phyloP scores from a whole-genome alignment of 129 eudicot genomes.

The Lactuca sativa region DNA sequence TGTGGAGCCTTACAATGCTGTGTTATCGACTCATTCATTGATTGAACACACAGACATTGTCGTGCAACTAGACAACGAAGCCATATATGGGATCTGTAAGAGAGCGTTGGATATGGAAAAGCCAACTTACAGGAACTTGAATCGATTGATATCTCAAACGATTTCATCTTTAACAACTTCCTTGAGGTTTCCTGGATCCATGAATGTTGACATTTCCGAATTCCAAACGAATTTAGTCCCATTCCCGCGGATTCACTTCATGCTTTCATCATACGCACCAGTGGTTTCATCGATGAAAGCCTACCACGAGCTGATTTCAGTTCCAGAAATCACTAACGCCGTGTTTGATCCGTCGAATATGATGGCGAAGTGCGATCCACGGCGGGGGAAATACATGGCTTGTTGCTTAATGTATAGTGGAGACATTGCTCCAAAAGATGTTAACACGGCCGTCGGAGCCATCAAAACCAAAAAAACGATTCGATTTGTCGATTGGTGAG shows the following conservation, averaged over 20 bases:
- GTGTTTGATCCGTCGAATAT: slow-evolving; percentile 74
- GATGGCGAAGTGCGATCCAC: slow-evolving; percentile 82
- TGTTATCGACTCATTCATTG: slow-evolving; percentile 59
- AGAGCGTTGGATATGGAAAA: slow-evolving; percentile 53
- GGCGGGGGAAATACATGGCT: slow-evolving; percentile 76
- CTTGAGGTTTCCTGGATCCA: slow-evolving; percentile 70
- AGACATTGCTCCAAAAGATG: slow-evolving; percentile 77
- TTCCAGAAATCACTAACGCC: slow-evolving; percentile 69
- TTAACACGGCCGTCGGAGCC: slow-evolving; percentile 58
- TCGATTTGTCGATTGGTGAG: slow-evolving; percentile 81
- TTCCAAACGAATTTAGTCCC: slow-evolving; percentile 83
- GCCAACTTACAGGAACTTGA: slow-evolving; percentile 71
- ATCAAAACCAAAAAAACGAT: slow-evolving; percentile 58
- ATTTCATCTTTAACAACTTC: slow-evolving; percentile 75
- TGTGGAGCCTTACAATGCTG: slow-evolving; percentile 70
- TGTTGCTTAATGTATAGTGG: slow-evolving; percentile 82
- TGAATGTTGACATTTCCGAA: slow-evolving; percentile 71
- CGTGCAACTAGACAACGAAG: slow-evolving; percentile 67
- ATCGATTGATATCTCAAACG: slow-evolving; percentile 68
- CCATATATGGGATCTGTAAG: slow-evolving; percentile 58
- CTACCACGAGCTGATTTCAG: slow-evolving; percentile 61
- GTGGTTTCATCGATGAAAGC: slow-evolving; percentile 62
- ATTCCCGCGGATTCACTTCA: slow-evolving; percentile 76
- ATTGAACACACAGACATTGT: slow-evolving; percentile 65
- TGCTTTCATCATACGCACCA: slow-evolving; percentile 82